phyloP scores from a whole-genome alignment of 257 asterid genomes.

The Datura wrightii region DNA sequence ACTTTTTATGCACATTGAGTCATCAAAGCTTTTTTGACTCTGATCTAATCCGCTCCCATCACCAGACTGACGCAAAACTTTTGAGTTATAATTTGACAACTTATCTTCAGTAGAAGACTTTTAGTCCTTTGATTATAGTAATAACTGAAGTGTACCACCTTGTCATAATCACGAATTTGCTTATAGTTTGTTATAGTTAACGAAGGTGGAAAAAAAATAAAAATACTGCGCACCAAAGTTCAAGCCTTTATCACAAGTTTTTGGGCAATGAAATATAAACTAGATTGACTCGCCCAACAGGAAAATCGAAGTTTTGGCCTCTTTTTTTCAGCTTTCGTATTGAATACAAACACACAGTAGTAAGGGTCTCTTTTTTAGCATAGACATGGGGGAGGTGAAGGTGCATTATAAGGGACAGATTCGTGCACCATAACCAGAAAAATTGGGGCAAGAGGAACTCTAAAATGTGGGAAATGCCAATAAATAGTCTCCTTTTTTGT shows the following conservation, averaged over 20 bases:
- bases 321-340: not conserved
- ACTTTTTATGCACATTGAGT: not conserved
- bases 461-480: not conserved
- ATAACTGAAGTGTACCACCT: not conserved
- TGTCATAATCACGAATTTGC: not conserved
- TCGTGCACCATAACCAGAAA: not conserved
- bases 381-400: not conserved
- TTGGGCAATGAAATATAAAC: not conserved
- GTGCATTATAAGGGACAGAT: not conserved
- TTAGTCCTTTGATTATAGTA: not conserved
- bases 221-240: not conserved
- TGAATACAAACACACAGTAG: not conserved
- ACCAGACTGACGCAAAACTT: not conserved
- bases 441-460: not conserved
- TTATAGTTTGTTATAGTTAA: not conserved
- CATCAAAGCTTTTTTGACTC: not conserved
- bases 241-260: not conserved
- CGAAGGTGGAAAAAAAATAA: not conserved
- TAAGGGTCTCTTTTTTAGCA: not conserved
- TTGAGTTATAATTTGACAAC: not conserved
- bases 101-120: not conserved
- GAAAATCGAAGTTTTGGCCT: not conserved
- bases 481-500: not conserved
- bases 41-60: not conserved
- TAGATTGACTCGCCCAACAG: not conserved